phyloP scores from a whole-genome alignment of 148 eudicot genomes.

The Rhododendron ferrugineum region DNA sequence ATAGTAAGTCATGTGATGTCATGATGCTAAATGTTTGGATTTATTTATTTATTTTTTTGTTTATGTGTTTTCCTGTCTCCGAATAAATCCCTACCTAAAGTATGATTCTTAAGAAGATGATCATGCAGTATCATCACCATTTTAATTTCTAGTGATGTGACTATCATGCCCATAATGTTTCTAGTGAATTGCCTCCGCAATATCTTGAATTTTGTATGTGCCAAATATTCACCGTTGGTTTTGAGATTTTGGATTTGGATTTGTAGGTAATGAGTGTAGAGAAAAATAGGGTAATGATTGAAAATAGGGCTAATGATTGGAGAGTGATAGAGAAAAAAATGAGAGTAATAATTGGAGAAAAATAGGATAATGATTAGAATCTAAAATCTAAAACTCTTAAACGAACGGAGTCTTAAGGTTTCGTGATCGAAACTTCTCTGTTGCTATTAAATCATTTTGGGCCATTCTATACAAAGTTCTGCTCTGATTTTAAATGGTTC shows the following conservation, averaged over 20 bases:
- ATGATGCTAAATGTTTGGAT: neutral
- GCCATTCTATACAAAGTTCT: too few species aligned
- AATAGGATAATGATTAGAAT: too few species aligned
- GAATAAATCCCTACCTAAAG: neutral
- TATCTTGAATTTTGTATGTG: neutral
- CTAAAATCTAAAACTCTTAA: too few species aligned
- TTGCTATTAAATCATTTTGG: too few species aligned
- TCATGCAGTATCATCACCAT: neutral
- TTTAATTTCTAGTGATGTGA: neutral
- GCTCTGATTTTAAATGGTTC: too few species aligned
- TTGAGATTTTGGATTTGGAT: too few species aligned
- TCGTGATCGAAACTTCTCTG: too few species aligned
- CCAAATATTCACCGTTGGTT: neutral
- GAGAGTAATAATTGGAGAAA: too few species aligned
- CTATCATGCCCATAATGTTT: neutral
- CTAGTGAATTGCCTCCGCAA: neutral
- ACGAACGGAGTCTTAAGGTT: neutral
- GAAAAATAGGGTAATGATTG: too few species aligned
- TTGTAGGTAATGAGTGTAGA: too few species aligned
- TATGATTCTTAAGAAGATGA: neutral
- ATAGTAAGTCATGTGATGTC: neutral
- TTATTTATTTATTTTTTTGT: neutral
- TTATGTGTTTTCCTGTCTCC: neutral
- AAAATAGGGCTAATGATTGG: too few species aligned
- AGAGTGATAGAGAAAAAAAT: too few species aligned